Base-by-base conservation (phyloP, 2,329 filamentous ascomycete species). In the Tolypocladium cylindrosporum region DNA sequence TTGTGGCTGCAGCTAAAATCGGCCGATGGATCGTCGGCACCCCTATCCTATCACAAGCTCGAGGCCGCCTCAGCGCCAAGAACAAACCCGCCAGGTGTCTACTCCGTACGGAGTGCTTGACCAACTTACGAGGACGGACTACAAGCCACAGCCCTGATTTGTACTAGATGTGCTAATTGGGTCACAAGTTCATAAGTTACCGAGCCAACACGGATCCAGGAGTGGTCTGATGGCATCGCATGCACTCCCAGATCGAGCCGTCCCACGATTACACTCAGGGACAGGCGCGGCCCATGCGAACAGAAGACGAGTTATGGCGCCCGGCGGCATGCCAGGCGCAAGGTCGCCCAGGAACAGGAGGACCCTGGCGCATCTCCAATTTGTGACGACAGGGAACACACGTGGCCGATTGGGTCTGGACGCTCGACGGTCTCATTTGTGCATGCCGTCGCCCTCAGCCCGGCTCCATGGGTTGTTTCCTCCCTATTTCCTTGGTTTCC, bases 351-450 rank as follows among this genome's bases (percentile, higher is more conserved):
- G n/a, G n/a, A 21, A 50, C 27, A 9, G 16, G 24, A 27, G 24
- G 27, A 19, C 7, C 48, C 48, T 9, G 16, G 48, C 31, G 19
- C 48, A 16, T 36, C 31, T n/a, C 19, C 48, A 36, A 36, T 19
- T 13, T 16, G 48, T 34, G 48, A 51, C 55, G 24, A 48, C 56
- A 48, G 56, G 56, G 56, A 55, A 40, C 51, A 31, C 56, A 58
- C 52, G 52, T 58, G 56, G 56, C 56, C n/a, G 19, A 50, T 56
- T 50, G 43, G 55, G 40, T 27, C 21, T 42, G 39, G 53, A 42
- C 21, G 48, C 27, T 34, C 24, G 21, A 34, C 1, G 14, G 16
- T 51, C 52, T 54, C 36, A 54, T 41, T 41, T 55, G 21, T 34
- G 48, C 48, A 31, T 51, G 48, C 48, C 48, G 48, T 36, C 31